A percentile compares a stretch with the other conserved stretches of the same genome.
phyloP scores from a whole-genome alignment of 139 green algal genomes.

The Tetraselmis striata region DNA sequence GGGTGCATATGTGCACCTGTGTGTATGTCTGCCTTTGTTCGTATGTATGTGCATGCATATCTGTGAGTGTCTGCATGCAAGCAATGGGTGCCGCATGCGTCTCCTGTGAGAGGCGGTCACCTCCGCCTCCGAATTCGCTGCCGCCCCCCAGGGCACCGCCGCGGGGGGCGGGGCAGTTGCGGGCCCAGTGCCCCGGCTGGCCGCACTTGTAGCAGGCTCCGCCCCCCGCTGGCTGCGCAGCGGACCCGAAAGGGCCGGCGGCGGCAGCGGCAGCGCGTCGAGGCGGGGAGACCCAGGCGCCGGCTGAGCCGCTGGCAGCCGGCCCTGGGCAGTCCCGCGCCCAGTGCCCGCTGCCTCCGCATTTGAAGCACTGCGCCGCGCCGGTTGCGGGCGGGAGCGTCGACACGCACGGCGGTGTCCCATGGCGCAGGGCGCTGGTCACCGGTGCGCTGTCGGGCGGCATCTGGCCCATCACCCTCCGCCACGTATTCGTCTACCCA shows the following conservation, averaged over 20 bases:
- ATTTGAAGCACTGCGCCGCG: constrained; percentile 30
- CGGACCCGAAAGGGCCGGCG: neutral
- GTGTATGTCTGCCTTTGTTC: too few species aligned
- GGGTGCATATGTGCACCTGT: too few species aligned
- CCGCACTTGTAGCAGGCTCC: constrained; percentile 34
- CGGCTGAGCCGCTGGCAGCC: neutral
- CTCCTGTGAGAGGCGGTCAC: neutral
- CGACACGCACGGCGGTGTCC: too few species aligned
- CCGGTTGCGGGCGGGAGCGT: neutral
- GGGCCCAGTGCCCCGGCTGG: constrained; percentile 30
- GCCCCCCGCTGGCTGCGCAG: neutral
- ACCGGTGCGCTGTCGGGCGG: too few species aligned
- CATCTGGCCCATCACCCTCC: neutral
- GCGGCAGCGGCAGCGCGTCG: too few species aligned
- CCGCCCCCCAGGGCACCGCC: too few species aligned
- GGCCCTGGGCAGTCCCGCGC: constrained; percentile 21
- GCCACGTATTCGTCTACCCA: neutral
- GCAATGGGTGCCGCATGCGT: too few species aligned
- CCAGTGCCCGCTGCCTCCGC: constrained; percentile 31
- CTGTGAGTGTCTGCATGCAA: too few species aligned
- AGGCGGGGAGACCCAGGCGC: neutral
- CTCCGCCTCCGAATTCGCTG: neutral
- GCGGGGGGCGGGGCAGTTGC: constrained; percentile 16
- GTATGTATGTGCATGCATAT: too few species aligned
- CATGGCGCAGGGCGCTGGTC: too few species aligned